Evolutionary conservation across 2,329 filamentous ascomycete species (phyloP).

Genomic region (Bipolaris bicolor): DNA sequence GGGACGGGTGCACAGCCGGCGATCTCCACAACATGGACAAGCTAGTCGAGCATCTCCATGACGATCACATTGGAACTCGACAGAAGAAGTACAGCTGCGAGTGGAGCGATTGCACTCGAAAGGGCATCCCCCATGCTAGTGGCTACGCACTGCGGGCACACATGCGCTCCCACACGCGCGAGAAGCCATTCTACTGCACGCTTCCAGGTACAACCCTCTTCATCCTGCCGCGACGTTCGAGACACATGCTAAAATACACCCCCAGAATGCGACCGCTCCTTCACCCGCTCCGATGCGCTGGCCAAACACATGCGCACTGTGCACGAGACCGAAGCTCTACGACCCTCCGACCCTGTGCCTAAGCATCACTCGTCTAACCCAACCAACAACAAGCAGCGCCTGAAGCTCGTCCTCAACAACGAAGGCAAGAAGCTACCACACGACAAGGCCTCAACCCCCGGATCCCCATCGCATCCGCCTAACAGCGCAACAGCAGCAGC

Average conservation of each 20-base stretch:
- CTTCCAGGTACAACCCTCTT: conserved; percentile 74
- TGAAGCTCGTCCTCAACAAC: conserved; percentile 53
- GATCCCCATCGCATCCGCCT: conserved; percentile 39
- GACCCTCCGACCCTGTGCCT: conserved; percentile 74
- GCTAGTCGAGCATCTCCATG: conserved; percentile 66
- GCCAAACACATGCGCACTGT: conserved; percentile 99
- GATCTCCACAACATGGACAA: conserved; percentile 59
- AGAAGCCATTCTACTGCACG: conserved; percentile 98
- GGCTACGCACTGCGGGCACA: conserved; percentile 96
- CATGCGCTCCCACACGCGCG: conserved; percentile 95
- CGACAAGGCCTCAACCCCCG: conserved; percentile 44
- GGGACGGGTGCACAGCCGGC: conserved; percentile 58
- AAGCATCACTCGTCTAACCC: conserved; percentile 63
- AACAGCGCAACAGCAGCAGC: conserved; percentile 30
- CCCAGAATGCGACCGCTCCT: conserved; percentile 93
- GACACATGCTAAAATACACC: background rate
- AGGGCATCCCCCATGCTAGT: conserved; percentile 89
- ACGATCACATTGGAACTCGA: conserved; percentile 89
- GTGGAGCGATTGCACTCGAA: conserved; percentile 87
- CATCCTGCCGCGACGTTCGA: background rate
- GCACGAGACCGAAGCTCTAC: conserved; percentile 92
- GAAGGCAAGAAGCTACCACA: conserved; percentile 36
- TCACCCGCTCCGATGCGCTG: conserved; percentile 92
- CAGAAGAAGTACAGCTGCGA: conserved; percentile 99
- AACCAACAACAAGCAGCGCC: conserved; percentile 54